Conservation (phyloP, 192 early-diverging fungal species). For the Funneliformis mosseae region DNA sequence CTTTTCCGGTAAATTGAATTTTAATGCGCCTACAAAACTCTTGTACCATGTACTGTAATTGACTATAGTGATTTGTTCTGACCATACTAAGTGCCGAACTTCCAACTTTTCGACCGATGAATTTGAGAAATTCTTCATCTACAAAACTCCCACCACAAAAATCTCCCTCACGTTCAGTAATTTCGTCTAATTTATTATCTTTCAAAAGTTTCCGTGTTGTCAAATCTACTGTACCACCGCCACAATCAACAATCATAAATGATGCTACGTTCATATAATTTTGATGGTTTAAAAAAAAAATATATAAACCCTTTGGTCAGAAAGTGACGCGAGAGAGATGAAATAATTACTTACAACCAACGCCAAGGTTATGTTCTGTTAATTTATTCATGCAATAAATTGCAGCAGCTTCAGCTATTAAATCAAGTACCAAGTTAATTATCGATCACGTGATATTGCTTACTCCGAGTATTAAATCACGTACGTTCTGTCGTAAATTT, state of each 20-base stretch:
- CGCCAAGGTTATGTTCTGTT: background rate
- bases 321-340: no score
- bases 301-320: background rate
- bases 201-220: constrained; percentile 32
- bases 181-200: background rate
- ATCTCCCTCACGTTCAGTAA: constrained; percentile 5
- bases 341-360: constrained; percentile 4
- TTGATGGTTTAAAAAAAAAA: background rate
- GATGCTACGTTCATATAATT: constrained; percentile 27
- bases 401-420: constrained; percentile 11
- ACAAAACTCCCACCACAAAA: constrained; percentile 17
- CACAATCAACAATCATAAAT: constrained; percentile 62
- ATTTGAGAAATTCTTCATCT: constrained; percentile 25
- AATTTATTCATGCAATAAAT: background rate
- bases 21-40: background rate
- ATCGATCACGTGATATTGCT: no score
- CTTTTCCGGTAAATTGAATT: background rate
- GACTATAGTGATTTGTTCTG: background rate
- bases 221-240: constrained; percentile 61
- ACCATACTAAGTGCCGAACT: background rate
- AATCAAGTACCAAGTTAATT: no score
- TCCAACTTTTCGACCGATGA: constrained; percentile 15
- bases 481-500: constrained; percentile 7
- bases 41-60: constrained; percentile 24
- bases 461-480: background rate